Conservation (phyloP, 805 yeast genomes). For the Wickerhamiella allomyrinae region DNA sequence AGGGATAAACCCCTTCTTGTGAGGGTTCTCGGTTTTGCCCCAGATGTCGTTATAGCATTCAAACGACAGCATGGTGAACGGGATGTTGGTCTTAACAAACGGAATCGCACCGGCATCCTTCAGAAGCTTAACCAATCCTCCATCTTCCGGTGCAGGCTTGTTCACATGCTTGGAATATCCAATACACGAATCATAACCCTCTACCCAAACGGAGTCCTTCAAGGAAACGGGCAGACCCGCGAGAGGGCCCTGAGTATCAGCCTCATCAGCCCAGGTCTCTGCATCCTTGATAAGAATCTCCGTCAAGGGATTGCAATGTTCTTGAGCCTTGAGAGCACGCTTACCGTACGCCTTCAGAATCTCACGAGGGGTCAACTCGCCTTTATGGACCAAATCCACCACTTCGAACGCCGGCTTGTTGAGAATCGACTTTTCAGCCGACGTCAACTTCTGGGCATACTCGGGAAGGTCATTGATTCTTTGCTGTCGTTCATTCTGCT, state of each 20-base stretch:
- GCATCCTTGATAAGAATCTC: constrained; percentile 55
- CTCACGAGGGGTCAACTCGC: constrained; percentile 35
- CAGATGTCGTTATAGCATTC: constrained; percentile 41
- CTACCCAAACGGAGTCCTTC: constrained; percentile 41
- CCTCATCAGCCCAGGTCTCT: constrained; percentile 41
- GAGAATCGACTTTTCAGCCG: constrained; percentile 26
- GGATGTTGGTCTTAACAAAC: constrained; percentile 42
- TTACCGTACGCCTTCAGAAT: constrained; percentile 52
- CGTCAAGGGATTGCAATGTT: constrained; percentile 40
- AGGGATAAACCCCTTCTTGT: constrained; percentile 31
- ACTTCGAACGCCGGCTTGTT: constrained; percentile 30
- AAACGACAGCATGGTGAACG: constrained; percentile 41
- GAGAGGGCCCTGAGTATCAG: constrained; percentile 42
- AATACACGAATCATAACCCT: constrained; percentile 38
- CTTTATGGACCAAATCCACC: constrained; percentile 31
- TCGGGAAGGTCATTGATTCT: constrained; percentile 26
- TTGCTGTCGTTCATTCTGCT: constrained; percentile 24
- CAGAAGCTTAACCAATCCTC: constrained; percentile 30
- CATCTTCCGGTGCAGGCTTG: constrained; percentile 29
- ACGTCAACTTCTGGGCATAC: constrained; percentile 28
- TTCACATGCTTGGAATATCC: constrained; percentile 33
- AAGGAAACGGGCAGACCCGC: constrained; percentile 53
- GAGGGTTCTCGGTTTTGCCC: constrained; percentile 39
- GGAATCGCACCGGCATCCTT: constrained; percentile 42
- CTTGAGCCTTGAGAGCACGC: constrained; percentile 48